Percentiles rank a stretch among this genome's conserved stretches.
These are phyloP conservation scores for Amborella trichopoda DNA, from an alignment of 164 flowering plant species.

Conservation along the genomic window DNA sequence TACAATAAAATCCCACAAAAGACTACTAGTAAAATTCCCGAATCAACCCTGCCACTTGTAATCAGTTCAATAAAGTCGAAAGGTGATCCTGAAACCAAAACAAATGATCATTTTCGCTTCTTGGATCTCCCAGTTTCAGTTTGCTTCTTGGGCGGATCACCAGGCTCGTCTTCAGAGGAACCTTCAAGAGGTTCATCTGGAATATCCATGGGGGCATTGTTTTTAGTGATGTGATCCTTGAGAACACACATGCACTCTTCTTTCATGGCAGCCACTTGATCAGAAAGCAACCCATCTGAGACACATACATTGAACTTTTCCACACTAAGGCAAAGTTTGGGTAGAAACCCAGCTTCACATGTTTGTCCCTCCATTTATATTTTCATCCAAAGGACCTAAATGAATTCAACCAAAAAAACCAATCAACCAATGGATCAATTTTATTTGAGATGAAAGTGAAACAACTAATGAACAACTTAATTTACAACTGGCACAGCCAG, in stretches of 20 bases:
- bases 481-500: no score
- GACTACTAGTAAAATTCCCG: no score
- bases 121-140: constrained; percentile 20
- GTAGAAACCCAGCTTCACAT: neutral
- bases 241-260: constrained; percentile 59
- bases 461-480: no score
- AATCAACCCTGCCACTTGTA: no score
- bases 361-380: no score
- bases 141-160: constrained; percentile 12
- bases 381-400: no score
- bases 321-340: constrained; percentile 33
- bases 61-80: no score
- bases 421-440: no score
- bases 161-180: constrained; percentile 52
- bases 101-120: constrained; percentile 16
- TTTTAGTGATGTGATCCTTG: constrained; percentile 61
- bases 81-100: no score
- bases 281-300: constrained; percentile 32
- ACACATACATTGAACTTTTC: constrained; percentile 28
- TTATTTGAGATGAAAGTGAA: no score
- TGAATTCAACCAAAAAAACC: no score
- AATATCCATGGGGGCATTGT: constrained; percentile 67
- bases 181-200: constrained; percentile 57
- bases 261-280: constrained; percentile 49
- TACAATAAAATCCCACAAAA: no score